phyloP scores from a whole-genome alignment of 225 moss, liverwort and hornwort species.

The Takakia lepidozioides region DNA sequence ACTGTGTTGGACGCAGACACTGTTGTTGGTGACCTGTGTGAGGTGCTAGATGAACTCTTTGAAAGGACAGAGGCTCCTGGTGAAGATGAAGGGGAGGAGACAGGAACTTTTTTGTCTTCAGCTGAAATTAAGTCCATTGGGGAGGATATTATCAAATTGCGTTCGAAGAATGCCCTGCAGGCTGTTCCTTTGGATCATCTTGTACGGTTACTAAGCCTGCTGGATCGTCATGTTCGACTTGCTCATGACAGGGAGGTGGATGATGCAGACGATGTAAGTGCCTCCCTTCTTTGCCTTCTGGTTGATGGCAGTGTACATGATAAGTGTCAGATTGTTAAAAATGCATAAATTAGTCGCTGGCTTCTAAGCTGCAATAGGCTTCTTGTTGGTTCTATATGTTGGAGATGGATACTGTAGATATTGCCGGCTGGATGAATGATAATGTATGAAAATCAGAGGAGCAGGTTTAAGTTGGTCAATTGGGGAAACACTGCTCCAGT shows the following conservation, averaged over 20 bases:
- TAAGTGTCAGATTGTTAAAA: too few species aligned
- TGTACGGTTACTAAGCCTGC: slow-evolving; percentile 63
- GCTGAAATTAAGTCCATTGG: slow-evolving; percentile 66
- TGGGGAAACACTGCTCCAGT: too few species aligned
- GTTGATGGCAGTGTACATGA: too few species aligned
- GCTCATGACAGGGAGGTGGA: slow-evolving; percentile 67
- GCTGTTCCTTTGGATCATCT: slow-evolving; percentile 53
- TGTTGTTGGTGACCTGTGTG: slow-evolving; percentile 57
- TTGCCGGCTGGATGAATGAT: too few species aligned
- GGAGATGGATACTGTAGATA: too few species aligned
- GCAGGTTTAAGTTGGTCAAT: too few species aligned
- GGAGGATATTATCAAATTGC: slow-evolving; percentile 60
- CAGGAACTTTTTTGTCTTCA: slow-evolving; percentile 49
- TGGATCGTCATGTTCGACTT: slow-evolving; percentile 74
- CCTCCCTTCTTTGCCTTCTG: background rate
- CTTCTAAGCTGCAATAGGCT: too few species aligned
- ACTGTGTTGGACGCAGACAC: slow-evolving; percentile 43
- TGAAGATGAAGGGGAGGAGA: slow-evolving; percentile 69
- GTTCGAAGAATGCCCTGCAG: slow-evolving; percentile 64
- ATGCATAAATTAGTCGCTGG: too few species aligned
- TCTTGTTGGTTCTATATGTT: too few species aligned
- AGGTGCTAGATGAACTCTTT: slow-evolving; percentile 77
- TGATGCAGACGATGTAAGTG: slow-evolving; percentile 73
- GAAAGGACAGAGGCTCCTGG: slow-evolving; percentile 62
- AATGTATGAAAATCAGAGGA: too few species aligned